Evolutionary conservation across 2,329 filamentous ascomycete species (phyloP).

Genomic region (Echinosphaeria canescens): DNA sequence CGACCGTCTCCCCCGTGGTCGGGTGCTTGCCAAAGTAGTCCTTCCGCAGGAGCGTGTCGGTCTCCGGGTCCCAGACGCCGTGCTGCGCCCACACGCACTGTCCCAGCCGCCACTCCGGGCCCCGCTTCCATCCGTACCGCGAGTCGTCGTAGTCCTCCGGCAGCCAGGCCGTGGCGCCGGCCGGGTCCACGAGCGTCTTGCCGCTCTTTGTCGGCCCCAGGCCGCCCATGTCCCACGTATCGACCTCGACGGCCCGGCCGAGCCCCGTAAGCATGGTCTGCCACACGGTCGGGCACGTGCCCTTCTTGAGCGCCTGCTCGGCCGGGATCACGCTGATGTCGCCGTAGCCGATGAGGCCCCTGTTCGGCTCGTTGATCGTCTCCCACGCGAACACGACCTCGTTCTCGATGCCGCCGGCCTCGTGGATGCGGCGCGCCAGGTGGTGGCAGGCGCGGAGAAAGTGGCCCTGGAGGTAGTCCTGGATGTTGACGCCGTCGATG

Average conservation of each 20-base stretch:
- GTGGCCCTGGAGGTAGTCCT: conserved; percentile 81
- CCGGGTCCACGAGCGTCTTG: conserved; percentile 62
- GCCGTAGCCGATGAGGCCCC: conserved; percentile 64
- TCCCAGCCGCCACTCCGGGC: conserved; percentile 78
- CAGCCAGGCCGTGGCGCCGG: conserved; percentile 71
- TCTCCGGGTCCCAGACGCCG: conserved; percentile 74
- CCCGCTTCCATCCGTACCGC: conserved; percentile 76
- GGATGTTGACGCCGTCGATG: conserved; percentile 86
- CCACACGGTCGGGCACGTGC: conserved; percentile 83
- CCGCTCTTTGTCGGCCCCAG: conserved; percentile 86
- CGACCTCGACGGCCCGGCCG: conserved; percentile 72
- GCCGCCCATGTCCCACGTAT: conserved; percentile 83
- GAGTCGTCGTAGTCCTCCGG: conserved; percentile 66
- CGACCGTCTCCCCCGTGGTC: conserved; percentile 45
- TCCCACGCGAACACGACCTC: conserved; percentile 90
- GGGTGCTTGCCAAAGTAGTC: conserved; percentile 78
- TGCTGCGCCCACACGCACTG: conserved; percentile 95
- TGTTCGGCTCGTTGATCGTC: conserved; percentile 86
- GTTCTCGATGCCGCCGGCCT: conserved; percentile 74
- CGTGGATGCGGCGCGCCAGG: conserved; percentile 64
- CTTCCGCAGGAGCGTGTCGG: conserved; percentile 57
- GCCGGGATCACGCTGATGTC: conserved; percentile 66
- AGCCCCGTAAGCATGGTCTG: conserved; percentile 86
- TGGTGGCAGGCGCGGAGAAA: conserved; percentile 64
- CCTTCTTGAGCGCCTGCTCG: conserved; percentile 81